Evolutionary conservation across 192 early-diverging fungal species (phyloP).

Genomic region (Linnemannia elongata): DNA sequence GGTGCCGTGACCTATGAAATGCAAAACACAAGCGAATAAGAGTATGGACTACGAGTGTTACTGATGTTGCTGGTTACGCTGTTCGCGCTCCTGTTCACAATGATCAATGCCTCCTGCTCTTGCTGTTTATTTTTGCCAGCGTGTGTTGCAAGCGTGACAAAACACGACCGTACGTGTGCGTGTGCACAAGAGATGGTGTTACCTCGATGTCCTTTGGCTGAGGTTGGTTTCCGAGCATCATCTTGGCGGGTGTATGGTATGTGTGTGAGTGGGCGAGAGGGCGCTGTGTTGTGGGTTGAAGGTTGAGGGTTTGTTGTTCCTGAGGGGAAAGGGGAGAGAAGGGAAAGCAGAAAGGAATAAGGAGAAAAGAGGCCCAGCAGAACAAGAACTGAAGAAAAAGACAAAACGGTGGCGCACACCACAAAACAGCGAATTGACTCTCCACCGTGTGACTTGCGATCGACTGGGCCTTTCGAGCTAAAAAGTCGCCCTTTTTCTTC

Average conservation of each 20-base stretch:
- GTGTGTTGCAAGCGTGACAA: background rate
- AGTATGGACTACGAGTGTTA: background rate
- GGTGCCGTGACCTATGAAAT: slow-evolving; percentile 66
- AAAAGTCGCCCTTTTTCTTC: background rate
- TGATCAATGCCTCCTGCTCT: background rate
- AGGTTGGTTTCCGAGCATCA: slow-evolving; percentile 52
- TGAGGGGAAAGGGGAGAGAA: background rate
- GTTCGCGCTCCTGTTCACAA: background rate
- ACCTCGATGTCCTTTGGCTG: slow-evolving; percentile 54
- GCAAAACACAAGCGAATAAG: background rate
- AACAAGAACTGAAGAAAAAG: background rate
- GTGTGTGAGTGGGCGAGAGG: background rate
- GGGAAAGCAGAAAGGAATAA: background rate
- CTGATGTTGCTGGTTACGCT: background rate
- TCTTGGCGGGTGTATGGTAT: slow-evolving; percentile 8
- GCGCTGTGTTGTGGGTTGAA: background rate
- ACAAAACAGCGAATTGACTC: background rate
- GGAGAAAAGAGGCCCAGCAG: too few relatives aligned
- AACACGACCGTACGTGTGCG: background rate
- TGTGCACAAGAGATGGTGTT: background rate
- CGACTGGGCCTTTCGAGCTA: background rate
- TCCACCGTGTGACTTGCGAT: background rate
- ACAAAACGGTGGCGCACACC: slow-evolving; percentile 8
- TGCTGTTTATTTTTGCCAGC: background rate
- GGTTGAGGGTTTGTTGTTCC: background rate